Evolutionary conservation across 805 yeast genomes (phyloP).

Genomic region (Metschnikowia reukaufii): DNA sequence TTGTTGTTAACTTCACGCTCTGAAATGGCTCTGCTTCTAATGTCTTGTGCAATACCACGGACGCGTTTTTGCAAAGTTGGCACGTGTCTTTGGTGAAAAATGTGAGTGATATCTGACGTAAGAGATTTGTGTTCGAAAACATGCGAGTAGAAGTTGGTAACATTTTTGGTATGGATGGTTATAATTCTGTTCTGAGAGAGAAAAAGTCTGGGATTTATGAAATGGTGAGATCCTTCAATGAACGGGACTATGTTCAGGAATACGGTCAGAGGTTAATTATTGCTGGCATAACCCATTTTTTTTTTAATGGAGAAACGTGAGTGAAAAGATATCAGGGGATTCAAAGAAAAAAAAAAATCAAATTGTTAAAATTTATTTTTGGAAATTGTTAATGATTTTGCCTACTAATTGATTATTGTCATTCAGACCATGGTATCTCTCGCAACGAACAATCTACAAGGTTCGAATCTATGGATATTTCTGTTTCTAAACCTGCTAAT

Average conservation of each 20-base stretch:
- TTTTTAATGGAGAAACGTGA: too few species aligned
- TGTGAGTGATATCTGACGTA: constrained; percentile 35
- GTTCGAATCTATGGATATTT: too few species aligned
- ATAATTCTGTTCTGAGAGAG: not conserved
- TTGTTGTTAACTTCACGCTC: constrained; percentile 35
- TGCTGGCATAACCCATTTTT: too few species aligned
- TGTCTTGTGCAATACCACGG: constrained; percentile 46
- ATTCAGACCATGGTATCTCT: too few species aligned
- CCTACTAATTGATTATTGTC: too few species aligned
- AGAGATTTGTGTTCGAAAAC: constrained; percentile 1
- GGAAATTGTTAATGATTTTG: too few species aligned
- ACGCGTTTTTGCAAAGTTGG: constrained; percentile 66
- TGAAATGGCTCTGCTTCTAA: constrained; percentile 30
- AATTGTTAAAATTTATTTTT: too few species aligned
- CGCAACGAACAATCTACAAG: too few species aligned
- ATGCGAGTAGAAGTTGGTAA: constrained; percentile 5
- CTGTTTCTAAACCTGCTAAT: too few species aligned
- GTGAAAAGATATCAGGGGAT: too few species aligned
- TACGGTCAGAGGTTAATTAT: too few species aligned
- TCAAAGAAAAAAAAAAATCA: too few species aligned
- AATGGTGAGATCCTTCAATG: not conserved
- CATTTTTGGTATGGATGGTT: not conserved
- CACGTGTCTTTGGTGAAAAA: constrained; percentile 72
- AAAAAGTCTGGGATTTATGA: not conserved
- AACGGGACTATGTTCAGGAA: not conserved